Evolutionary conservation across 805 yeast species (phyloP), one percentile per base, ranked within the genome.

Genomic region (Kodamaea kaohsiungensis): DNA sequence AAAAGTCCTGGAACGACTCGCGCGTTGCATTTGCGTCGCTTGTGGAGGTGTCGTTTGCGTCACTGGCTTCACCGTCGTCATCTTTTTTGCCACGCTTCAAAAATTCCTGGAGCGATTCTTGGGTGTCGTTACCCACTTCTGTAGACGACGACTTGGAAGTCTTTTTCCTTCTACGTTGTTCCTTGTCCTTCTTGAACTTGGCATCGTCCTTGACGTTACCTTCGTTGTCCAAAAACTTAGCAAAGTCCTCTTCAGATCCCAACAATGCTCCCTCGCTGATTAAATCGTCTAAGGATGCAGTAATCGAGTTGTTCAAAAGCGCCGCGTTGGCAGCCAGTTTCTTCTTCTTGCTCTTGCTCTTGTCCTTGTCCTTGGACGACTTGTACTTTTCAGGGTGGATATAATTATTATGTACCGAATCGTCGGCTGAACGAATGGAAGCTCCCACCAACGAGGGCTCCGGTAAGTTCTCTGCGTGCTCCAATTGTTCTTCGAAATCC

Each of bases 391-490:
- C 82, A 15, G 82, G 76, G 57, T 79, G 69, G 67, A 75, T 71
- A 63, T 73, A 73, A 62, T 76, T 73, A 53, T 78, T 68, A 69
- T 76, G 72, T 62, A 73, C 52, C 16, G 78, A 73, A 59, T 76
- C 80, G 61, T 76, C 80, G 22, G 80, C 80, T 1, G 80, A 75
- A 56, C 81, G 67, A 46, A 83, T 66, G 12, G 84, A 76, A 7
- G 81, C 69, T 9, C 87, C 87, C 30, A 82, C 79, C 57, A 83
- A 70, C 22, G 85, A 80, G 8, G 86, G 85, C 18, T 75, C 66
- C 16, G 68, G 64, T 49, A 75, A 70, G 60, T 70, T 75, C 60
- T 81, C 82, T 15, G 82, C 82, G 56, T 75, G 77, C 65, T 81
- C 83, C 52, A 79, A 72, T 65, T 82, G 84, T 58, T 72, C 71